These are phyloP conservation scores for Neofusicoccum parvum DNA, from an alignment of 2,329 filamentous ascomycete species.

Conservation along the genomic window DNA sequence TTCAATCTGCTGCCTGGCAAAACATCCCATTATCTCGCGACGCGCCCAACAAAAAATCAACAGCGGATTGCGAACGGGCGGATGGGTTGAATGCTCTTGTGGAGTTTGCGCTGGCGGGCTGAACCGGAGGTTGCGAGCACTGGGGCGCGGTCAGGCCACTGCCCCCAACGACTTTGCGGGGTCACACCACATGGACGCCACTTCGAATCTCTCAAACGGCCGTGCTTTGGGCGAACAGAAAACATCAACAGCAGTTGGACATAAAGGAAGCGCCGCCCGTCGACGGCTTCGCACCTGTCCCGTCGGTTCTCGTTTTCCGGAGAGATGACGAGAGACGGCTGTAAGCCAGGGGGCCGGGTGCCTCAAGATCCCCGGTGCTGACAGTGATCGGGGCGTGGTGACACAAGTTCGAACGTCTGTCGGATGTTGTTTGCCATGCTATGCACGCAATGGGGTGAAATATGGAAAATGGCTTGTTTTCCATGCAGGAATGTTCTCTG, in stretches of 20 bases:
- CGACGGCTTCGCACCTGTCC: no score
- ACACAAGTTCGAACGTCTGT: no score
- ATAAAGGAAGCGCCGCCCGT: no score
- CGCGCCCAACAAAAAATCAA: slow-evolving; percentile 9
- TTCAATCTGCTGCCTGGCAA: background rate
- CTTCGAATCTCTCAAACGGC: background rate
- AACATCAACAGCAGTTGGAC: background rate
- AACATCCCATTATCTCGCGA: background rate
- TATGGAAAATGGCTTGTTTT: no score
- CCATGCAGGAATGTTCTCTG: no score
- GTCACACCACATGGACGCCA: slow-evolving; percentile 15
- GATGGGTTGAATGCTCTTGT: slow-evolving; percentile 6
- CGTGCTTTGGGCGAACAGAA: background rate
- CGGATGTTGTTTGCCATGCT: no score
- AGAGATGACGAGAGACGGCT: background rate
- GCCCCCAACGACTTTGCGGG: slow-evolving; percentile 13
- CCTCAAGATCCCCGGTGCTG: no score
- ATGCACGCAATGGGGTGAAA: no score
- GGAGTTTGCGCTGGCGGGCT: background rate
- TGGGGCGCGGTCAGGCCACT: slow-evolving; percentile 12
- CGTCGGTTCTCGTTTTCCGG: background rate
- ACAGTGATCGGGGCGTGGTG: no score
- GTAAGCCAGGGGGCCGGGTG: no score
- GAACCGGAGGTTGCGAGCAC: background rate
- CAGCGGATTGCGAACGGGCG: background rate